A percentile compares a stretch with the other conserved stretches of the same genome.
phyloP scores from a whole-genome alignment of 1,284 basidiomycete species.

The Moesziomyces sp. region DNA sequence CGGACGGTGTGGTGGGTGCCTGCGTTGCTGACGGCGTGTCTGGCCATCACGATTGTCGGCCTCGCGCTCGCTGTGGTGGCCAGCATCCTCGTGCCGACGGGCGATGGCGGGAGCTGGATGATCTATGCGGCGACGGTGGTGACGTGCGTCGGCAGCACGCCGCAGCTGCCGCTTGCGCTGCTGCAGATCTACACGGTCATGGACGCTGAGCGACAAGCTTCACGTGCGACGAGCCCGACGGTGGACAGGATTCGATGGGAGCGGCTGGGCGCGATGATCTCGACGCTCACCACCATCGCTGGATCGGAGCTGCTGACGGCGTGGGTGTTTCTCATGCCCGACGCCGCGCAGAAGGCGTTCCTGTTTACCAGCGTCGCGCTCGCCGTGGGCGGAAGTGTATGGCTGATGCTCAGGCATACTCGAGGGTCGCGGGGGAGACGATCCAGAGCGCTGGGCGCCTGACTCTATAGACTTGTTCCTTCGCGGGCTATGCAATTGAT shows the following conservation, averaged over 20 bases:
- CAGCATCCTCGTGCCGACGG: constrained; percentile 11
- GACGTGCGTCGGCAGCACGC: constrained; percentile 15
- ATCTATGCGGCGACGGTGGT: constrained; percentile 16
- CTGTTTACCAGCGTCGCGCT: constrained; percentile 23
- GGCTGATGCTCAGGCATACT: constrained; percentile 30
- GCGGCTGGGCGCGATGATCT: constrained; percentile 26
- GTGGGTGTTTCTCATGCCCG: constrained; percentile 26
- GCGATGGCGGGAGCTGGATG: constrained; percentile 12
- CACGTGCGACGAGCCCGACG: background rate
- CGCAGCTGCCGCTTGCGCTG: constrained; percentile 31
- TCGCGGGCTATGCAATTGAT: too few relatives aligned
- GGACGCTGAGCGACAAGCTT: constrained; percentile 4
- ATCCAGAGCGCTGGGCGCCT: too few relatives aligned
- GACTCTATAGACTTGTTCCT: too few relatives aligned
- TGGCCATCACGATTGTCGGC: constrained; percentile 11
- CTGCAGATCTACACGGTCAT: constrained; percentile 25
- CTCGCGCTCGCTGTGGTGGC: constrained; percentile 16
- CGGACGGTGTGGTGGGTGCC: constrained; percentile 20
- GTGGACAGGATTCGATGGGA: constrained; percentile 18
- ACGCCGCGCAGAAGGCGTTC: constrained; percentile 21
- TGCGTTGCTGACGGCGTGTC: constrained; percentile 9
- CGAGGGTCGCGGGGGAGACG: constrained; percentile 1
- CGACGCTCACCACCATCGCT: constrained; percentile 15
- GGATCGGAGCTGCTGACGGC: constrained; percentile 23
- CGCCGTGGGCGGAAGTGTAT: constrained; percentile 22